Percentiles rank a stretch among this genome's conserved stretches.
Evolutionary conservation across 176 grass and related monocot species (phyloP).

Genomic region (Oryza punctata): DNA sequence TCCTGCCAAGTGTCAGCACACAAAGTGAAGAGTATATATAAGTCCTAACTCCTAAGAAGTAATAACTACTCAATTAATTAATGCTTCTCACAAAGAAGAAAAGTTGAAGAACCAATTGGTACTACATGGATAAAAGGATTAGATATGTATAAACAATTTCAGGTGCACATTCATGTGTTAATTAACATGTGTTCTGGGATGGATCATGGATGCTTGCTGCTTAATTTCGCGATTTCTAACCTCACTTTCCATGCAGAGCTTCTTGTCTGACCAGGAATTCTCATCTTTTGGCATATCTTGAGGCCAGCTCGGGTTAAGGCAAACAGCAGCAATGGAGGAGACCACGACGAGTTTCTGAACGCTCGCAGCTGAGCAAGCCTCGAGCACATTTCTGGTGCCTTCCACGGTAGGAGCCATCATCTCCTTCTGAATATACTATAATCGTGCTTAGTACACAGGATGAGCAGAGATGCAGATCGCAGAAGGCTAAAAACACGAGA

Average conservation of each 20-base stretch:
- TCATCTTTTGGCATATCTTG: slow-evolving; percentile 26
- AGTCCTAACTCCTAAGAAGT: too few relatives aligned
- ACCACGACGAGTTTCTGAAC: slow-evolving; percentile 30
- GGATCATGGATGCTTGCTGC: too few relatives aligned
- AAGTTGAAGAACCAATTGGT: too few relatives aligned
- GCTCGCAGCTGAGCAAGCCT: slow-evolving; percentile 21
- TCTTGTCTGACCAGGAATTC: slow-evolving; percentile 38
- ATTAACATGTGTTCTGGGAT: too few relatives aligned
- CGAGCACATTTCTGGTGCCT: slow-evolving; percentile 36
- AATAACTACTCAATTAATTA: too few relatives aligned
- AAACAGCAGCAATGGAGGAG: slow-evolving; percentile 22
- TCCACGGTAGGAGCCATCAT: slow-evolving; percentile 22
- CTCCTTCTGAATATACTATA: slow-evolving; percentile 23
- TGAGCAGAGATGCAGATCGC: neutral
- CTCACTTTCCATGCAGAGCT: slow-evolving; percentile 1
- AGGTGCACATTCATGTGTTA: too few relatives aligned
- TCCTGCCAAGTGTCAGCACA: too few relatives aligned
- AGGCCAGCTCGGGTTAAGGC: slow-evolving; percentile 37
- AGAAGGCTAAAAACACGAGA: too few relatives aligned
- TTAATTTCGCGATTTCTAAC: neutral
- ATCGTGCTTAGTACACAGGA: neutral
- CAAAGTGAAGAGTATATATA: too few relatives aligned
- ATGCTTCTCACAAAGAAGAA: too few relatives aligned
- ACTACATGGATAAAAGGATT: too few relatives aligned
- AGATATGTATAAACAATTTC: too few relatives aligned